Conservation (phyloP, 2,329 filamentous ascomycete species). For the Tolypocladium ovalisporum region DNA sequence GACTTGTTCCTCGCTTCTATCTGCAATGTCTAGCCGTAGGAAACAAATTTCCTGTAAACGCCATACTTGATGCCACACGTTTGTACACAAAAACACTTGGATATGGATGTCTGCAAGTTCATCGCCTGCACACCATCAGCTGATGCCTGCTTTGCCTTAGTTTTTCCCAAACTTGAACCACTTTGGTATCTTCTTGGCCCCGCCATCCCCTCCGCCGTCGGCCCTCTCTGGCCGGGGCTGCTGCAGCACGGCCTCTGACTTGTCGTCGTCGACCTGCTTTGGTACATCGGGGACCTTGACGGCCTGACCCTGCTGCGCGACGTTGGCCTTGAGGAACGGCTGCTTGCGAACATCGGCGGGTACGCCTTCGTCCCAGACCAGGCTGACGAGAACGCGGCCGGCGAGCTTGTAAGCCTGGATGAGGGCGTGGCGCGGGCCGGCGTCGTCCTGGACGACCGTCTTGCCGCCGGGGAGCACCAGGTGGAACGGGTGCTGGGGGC, state of each 20-base stretch:
- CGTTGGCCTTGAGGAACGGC: constrained; percentile 46
- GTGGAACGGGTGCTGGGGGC: constrained; percentile 55
- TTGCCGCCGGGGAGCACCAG: constrained; percentile 53
- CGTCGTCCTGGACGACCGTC: constrained; percentile 35
- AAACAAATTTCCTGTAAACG: not conserved
- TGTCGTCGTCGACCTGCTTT: constrained; percentile 27
- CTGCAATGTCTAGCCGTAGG: not conserved
- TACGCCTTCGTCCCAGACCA: constrained; percentile 61
- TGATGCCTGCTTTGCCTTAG: constrained; percentile 20
- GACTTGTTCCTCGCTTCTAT: not conserved
- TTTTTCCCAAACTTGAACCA: constrained; percentile 70
- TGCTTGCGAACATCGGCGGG: constrained; percentile 41
- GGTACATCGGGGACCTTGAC: constrained; percentile 53
- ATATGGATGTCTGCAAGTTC: not conserved
- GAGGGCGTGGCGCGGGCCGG: constrained; percentile 40
- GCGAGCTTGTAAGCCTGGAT: constrained; percentile 63
- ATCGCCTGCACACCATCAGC: not conserved
- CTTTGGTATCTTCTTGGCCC: constrained; percentile 46
- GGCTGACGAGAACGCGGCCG: constrained; percentile 62
- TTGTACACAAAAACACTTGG: not conserved
- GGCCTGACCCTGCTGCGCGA: constrained; percentile 52
- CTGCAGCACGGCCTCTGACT: constrained; percentile 9
- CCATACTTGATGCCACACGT: not conserved
- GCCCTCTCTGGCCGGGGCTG: constrained; percentile 22
- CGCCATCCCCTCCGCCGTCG: constrained; percentile 25